phyloP scores from a whole-genome alignment of 1,284 basidiomycete species.

The Leccinum subrobustum region DNA sequence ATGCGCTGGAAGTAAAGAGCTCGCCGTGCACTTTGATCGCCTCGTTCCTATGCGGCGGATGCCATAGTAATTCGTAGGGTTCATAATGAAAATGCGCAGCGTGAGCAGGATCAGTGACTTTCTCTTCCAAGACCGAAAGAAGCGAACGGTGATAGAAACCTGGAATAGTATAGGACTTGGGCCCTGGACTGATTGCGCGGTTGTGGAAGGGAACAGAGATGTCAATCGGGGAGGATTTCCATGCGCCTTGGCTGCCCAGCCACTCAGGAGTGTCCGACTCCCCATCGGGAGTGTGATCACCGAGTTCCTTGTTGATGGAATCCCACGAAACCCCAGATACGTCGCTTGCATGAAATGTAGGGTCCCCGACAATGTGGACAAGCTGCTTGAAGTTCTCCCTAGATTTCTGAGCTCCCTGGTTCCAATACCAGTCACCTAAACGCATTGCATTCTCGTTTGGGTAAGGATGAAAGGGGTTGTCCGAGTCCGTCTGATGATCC shows the following conservation, averaged over 20 bases:
- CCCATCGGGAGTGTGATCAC: not conserved
- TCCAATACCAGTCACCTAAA: not conserved
- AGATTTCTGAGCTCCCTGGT: not conserved
- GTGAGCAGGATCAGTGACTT: not conserved
- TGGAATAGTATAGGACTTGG: not conserved
- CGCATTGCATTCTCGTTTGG: constrained; percentile 5
- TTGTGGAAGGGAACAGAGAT: not conserved
- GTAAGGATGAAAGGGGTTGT: constrained; percentile 5
- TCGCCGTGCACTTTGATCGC: not conserved
- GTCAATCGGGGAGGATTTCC: not conserved
- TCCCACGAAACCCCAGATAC: not conserved
- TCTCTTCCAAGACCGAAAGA: not conserved
- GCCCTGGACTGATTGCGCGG: not conserved
- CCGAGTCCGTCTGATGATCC: not conserved
- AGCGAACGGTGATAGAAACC: not conserved
- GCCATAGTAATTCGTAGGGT: not conserved
- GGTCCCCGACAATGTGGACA: not conserved
- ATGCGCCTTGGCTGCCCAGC: not conserved
- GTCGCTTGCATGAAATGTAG: not conserved
- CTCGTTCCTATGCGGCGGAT: not conserved
- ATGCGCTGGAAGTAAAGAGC: not conserved
- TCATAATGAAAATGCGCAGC: not conserved
- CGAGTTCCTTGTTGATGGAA: not conserved
- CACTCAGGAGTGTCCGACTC: not conserved
- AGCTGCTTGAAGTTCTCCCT: not conserved